phyloP scores from a whole-genome alignment of 345 rosid genomes.

The Syzygium aqueum region DNA sequence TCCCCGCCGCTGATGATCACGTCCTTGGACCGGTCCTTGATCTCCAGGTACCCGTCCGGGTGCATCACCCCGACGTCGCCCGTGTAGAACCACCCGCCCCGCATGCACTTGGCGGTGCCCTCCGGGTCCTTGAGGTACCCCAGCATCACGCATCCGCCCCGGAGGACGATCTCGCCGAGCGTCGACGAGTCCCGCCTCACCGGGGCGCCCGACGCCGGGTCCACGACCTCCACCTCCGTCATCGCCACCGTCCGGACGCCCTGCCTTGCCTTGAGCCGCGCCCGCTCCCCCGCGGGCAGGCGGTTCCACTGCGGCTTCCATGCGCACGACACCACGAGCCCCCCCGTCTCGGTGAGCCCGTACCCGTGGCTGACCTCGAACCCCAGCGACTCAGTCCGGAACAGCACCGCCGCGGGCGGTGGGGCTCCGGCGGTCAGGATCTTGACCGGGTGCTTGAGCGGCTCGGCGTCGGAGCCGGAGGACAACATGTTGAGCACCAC shows the following conservation, averaged over 20 bases:
- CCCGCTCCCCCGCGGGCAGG: slow-evolving; percentile 45
- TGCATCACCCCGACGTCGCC: slow-evolving; percentile 78
- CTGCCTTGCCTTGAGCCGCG: slow-evolving; percentile 62
- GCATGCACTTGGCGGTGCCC: slow-evolving; percentile 40
- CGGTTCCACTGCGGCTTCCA: slow-evolving; percentile 76
- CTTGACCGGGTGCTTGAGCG: slow-evolving; percentile 37
- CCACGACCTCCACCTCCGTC: slow-evolving; percentile 47
- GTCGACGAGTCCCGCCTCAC: slow-evolving; percentile 57
- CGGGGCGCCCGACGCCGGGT: slow-evolving; percentile 30
- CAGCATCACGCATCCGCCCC: slow-evolving; percentile 63
- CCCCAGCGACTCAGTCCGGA: slow-evolving; percentile 53
- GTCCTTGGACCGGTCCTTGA: slow-evolving; percentile 71
- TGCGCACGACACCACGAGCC: slow-evolving; percentile 47
- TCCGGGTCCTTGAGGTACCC: slow-evolving; percentile 64
- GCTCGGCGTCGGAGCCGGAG: slow-evolving; percentile 7
- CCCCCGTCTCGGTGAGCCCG: slow-evolving; percentile 68
- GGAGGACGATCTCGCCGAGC: slow-evolving; percentile 58
- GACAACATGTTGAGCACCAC: slow-evolving; percentile 75
- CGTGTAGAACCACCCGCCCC: slow-evolving; percentile 53
- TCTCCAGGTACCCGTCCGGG: slow-evolving; percentile 57
- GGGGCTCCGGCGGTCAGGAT: slow-evolving; percentile 78
- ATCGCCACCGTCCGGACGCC: slow-evolving; percentile 48
- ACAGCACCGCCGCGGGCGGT: slow-evolving; percentile 64
- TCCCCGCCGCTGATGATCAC: slow-evolving; percentile 82
- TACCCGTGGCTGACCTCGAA: slow-evolving; percentile 67